Conservation (phyloP, 2,329 filamentous ascomycete genomes). For the Phialophora tarda region DNA sequence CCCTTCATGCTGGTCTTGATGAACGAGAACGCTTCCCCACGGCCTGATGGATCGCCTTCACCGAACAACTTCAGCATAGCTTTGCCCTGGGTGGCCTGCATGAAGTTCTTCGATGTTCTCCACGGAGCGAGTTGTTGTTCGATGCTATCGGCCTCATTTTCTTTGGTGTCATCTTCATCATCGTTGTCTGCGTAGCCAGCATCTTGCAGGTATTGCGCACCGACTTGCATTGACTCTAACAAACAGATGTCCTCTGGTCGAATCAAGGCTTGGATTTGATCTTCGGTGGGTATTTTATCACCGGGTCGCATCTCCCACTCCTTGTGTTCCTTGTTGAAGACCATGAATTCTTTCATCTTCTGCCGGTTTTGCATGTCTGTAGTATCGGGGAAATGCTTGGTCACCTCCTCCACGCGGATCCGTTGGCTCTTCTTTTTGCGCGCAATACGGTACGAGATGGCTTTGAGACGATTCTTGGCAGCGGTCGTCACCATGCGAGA, state of each 20-base stretch:
- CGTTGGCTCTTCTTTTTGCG: slow-evolving; percentile 72
- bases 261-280: slow-evolving; percentile 82
- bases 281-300: slow-evolving; percentile 79
- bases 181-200: slow-evolving; percentile 77
- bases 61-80: slow-evolving; percentile 96
- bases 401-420: slow-evolving; percentile 81
- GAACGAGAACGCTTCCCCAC: slow-evolving; percentile 93
- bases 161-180: slow-evolving; percentile 60
- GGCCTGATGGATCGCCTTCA: slow-evolving; percentile 90
- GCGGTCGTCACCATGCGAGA: slow-evolving; percentile 94
- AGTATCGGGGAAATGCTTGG: slow-evolving; percentile 87
- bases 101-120: slow-evolving; percentile 95
- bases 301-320: slow-evolving; percentile 80
- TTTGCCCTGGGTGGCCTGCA: slow-evolving; percentile 90
- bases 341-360: slow-evolving; percentile 95
- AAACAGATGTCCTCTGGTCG: slow-evolving; percentile 94
- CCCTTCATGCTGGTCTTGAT: slow-evolving; percentile 99
- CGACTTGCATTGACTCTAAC: slow-evolving; percentile 95
- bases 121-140: slow-evolving; percentile 92
- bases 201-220: slow-evolving; percentile 86
- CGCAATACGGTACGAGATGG: slow-evolving; percentile 90
- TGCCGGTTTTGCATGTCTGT: slow-evolving; percentile 95
- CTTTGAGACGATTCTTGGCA: slow-evolving; percentile 95
- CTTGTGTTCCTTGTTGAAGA: slow-evolving; percentile 84
- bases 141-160: slow-evolving; percentile 75